phyloP scores from a whole-genome alignment of 352 stramenopile species.

The Pythium phragmiticola region DNA sequence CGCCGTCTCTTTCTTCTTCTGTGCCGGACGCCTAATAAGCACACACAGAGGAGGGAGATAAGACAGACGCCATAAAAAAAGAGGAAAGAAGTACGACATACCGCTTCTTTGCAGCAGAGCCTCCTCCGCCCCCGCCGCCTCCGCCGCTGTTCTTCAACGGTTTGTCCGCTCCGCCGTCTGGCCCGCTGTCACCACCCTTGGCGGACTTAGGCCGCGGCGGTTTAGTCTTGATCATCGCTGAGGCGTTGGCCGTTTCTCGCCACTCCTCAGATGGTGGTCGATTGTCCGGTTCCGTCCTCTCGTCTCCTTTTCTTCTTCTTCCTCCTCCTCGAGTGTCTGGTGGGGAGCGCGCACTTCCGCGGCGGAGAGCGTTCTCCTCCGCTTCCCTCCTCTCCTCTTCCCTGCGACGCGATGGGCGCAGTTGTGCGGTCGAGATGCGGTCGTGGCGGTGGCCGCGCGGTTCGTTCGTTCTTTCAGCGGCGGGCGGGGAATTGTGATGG shows the following conservation, averaged over 20 bases:
- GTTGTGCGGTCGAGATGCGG: neutral
- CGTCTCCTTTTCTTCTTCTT: neutral
- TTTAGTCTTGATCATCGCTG: conserved; percentile 28
- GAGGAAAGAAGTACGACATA: conserved; percentile 8
- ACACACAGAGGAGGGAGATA: neutral
- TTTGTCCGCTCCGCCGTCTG: conserved; percentile 15
- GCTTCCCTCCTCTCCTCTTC: conserved; percentile 13
- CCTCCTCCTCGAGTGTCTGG: neutral
- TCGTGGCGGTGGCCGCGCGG: conserved; percentile 4
- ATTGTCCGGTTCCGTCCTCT: conserved; percentile 3
- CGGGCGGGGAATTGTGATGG: conserved; percentile 30
- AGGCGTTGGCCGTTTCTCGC: neutral
- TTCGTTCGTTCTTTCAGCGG: conserved; percentile 25
- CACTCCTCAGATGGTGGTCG: neutral
- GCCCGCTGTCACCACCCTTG: conserved; percentile 19
- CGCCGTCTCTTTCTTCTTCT: conserved; percentile 56
- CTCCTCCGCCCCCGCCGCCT: conserved; percentile 7
- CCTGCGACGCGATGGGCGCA: neutral
- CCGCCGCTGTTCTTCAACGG: conserved; percentile 9
- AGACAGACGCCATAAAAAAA: neutral
- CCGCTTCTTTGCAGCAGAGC: conserved; percentile 22
- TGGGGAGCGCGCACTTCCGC: neutral
- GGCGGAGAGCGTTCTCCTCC: neutral
- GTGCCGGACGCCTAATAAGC: conserved; percentile 34
- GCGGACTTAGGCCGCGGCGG: conserved; percentile 22